Evolutionary conservation across 768 basidiomycete genomes (phyloP), one percentile per base, ranked within the genome.

Genomic region (Hygrocybe punicea): DNA sequence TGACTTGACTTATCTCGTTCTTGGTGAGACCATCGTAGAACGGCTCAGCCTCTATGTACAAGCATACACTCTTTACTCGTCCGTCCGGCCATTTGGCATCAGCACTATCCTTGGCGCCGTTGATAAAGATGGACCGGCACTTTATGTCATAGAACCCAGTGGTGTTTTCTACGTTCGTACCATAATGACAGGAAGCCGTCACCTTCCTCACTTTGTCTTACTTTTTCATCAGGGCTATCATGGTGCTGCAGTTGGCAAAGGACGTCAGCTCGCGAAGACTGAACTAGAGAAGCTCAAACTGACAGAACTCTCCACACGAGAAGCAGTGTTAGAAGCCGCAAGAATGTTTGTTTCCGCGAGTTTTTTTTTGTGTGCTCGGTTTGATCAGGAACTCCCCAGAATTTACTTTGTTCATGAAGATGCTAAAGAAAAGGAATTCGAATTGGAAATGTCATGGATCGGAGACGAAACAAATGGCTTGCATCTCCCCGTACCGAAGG

Each of bases 321-420:
- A 99, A 68, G 97, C 95, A 17, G 91, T 96, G 21, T 77, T 84
- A 61, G 94, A 98, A 68, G 93, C 94, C 13, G 96, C 97, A 5
- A 81, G 95, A 73, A 98, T 99, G 96, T 98, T 69, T 62, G 91
- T 77, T 19, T 14, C 23, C 21, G 25, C 9, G 9, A 46, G 36
- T 55, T 35, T 13, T 6, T 55, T 37, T 14, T 19, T 37, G 25
- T 19, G 19, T 17, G 44, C 34, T 29, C 21, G 33, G 40, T 45
- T 56, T 10, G 34, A 29, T 29, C 23, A 17, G 51, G 17, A 42
- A 14, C 29, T 58, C 59, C 67, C 7, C 69, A 99, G 96, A 69
- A 96, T 98, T 69, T 93, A 99, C 73, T 83, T 93, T 39, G 94
- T 97, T 14, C 97, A 99, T 67, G 96, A 98, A 60, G 97, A 98